phyloP scores from a whole-genome alignment of 2,329 filamentous ascomycete species.

The Stagonosporopsis rhizophila region DNA sequence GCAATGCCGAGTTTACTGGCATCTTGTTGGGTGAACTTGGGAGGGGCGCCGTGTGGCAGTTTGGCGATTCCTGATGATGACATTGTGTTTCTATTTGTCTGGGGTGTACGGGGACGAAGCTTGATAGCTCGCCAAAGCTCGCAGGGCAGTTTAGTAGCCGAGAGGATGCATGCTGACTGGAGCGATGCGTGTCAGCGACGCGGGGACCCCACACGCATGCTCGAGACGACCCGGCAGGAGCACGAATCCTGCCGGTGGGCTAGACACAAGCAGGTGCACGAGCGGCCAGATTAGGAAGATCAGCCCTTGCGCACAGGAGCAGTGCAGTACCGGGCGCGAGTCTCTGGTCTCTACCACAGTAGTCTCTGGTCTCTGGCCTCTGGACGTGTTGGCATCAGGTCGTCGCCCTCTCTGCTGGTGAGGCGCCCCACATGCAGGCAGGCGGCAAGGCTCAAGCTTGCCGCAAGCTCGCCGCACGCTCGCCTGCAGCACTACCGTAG shows the following conservation, averaged over 20 bases:
- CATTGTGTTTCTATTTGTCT: background rate
- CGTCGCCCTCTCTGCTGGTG: background rate
- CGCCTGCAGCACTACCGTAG: background rate
- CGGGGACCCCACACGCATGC: conserved; percentile 12
- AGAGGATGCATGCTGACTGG: conserved; percentile 3
- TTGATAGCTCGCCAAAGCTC: background rate
- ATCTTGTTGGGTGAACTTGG: conserved; percentile 24
- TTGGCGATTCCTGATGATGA: background rate
- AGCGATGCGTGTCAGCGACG: conserved; percentile 9
- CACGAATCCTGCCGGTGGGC: background rate
- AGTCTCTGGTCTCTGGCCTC: too few relatives aligned
- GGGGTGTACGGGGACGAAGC: background rate
- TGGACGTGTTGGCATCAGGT: background rate
- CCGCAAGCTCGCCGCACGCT: too few relatives aligned
- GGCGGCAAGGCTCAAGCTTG: too few relatives aligned
- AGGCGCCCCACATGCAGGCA: background rate
- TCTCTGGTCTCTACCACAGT: too few relatives aligned
- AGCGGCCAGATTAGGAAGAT: background rate
- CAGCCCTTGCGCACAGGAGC: background rate
- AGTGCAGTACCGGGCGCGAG: background rate
- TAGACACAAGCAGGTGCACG: background rate
- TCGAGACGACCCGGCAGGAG: conserved; percentile 3
- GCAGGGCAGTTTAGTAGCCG: background rate
- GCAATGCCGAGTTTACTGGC: conserved; percentile 45
- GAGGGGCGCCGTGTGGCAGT: conserved; percentile 3